These are phyloP conservation scores for Colletotrichum lindemuthianum DNA, from an alignment of 2,329 filamentous ascomycete species.

Conservation along the genomic window DNA sequence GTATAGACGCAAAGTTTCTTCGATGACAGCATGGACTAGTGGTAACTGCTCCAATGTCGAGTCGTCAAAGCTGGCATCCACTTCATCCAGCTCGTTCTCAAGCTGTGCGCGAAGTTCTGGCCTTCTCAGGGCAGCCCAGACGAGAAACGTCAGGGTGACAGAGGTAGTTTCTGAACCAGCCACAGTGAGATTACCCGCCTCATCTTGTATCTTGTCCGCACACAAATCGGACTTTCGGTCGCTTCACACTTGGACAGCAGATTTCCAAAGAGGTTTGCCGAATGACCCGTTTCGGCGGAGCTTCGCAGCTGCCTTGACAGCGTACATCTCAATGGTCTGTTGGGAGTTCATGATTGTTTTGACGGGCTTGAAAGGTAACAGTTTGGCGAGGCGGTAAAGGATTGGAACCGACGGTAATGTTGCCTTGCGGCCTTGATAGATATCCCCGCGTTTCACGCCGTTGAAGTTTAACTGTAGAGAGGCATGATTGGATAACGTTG, in stretches of 20 bases:
- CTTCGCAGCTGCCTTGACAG: constrained; percentile 1
- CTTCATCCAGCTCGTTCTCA: constrained; percentile 44
- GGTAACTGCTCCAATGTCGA: constrained; percentile 48
- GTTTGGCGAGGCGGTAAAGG: neutral
- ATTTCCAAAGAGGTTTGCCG: constrained; percentile 17
- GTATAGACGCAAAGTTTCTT: constrained; percentile 57
- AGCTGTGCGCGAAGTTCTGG: constrained; percentile 45
- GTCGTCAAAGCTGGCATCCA: constrained; percentile 41
- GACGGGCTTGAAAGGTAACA: constrained; percentile 4
- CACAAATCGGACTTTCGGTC: constrained; percentile 18
- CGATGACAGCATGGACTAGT: constrained; percentile 54
- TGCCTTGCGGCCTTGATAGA: neutral
- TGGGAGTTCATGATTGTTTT: constrained; percentile 2
- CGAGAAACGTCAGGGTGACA: constrained; percentile 58
- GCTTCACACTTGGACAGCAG: constrained; percentile 23
- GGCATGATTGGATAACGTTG: neutral
- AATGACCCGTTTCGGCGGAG: constrained; percentile 18
- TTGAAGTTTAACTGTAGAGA: neutral
- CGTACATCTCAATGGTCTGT: neutral
- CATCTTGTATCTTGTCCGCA: constrained; percentile 47
- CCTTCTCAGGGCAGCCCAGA: constrained; percentile 50
- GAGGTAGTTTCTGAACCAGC: constrained; percentile 65
- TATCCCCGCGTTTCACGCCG: constrained; percentile 7
- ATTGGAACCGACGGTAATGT: neutral
- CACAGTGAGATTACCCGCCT: constrained; percentile 56